Base-by-base conservation (phyloP, 1,139 yeast species). In the Saccharomyces hybrid region DNA sequence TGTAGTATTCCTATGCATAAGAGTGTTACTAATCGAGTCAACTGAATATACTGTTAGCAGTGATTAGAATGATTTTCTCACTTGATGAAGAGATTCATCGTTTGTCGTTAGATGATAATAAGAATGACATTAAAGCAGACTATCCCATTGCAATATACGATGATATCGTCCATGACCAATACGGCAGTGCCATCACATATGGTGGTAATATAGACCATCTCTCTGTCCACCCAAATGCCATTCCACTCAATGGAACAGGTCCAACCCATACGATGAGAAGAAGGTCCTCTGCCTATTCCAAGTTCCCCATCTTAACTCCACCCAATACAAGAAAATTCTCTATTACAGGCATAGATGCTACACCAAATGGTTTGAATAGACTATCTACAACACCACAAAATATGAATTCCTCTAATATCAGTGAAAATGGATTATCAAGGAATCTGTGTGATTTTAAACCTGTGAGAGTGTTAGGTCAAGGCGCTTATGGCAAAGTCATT, bases 401-500 rank as follows among this genome's bases (percentile, higher is more conserved):
- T 14, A 34, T 46, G 7, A 49, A 23, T 6, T 47, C 44, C 9
- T 38, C 19, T 26, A 50, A 31, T 16, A 53, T 52, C 13, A 38
- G 31, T 8, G 52, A 51, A 38, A 49, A 41, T 14, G 52, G 46
- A 19, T 19, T 57, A 23, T 54, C 59, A 16, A 61, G 70, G 60
- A 73, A 65, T 59, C 75, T 81, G 1, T 63, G 75, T 1, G 96
- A 90, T 67, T 90, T 90, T 64, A 84, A 80, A 59, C 87, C 88
- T 1, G 72, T 90, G 9, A 86, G 83, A 68, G 95, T 89, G 0
- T 74, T 90, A n/a, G 97, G 97, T 0, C 82, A 84, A 59, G 97
- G 97, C 2, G 90, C 96, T 0, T 90, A 88, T 64, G 97, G 98
- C 4, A 89, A 88, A 67, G 98, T 90, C 1, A 67, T 88, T 23